Evolutionary conservation across 1,284 basidiomycete genomes (phyloP), one percentile per base, ranked within the genome.

Genomic region (Schizopora paradoxa): DNA sequence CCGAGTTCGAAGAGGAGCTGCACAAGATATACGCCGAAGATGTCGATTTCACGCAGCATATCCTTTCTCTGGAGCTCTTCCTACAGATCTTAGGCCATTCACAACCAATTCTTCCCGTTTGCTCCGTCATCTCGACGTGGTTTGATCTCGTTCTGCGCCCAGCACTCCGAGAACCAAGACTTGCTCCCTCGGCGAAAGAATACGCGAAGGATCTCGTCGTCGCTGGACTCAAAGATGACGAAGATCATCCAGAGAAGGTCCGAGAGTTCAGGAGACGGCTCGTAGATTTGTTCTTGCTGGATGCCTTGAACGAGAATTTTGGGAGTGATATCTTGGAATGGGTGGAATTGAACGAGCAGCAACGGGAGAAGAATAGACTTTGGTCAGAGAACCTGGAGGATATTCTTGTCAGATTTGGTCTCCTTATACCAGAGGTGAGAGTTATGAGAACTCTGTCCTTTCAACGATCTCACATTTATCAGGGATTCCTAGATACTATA

Each of bases 321-420:
- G 77, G 76, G 1, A 72, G 77, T 36, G 86, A 88, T 59, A 71
- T 82, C 19, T 58, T 89, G 21, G 86, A 88, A 55, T 83, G 81
- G 76, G 77, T 79, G 6, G 74, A 72, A 34, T 63, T 86, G 44
- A 75, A 79, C 54, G 68, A 73, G 52, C 70, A 72, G 16, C 74
- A 86, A 54, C 71, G 79, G 45, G 74, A 76, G 43, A 73, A 68
- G 56, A 71, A 73, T 54, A 67, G 70, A 18, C 66, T 73, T 28
- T 90, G 86, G 86, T 89, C 87, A 62, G 61, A 66, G 25, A 90
- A 86, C 58, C 65, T 90, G 46, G 83, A 88, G 59, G 80, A 85
- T 52, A 72, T 85, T 19, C 66, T 89, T 27, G 68, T 87, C 26
- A 72, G 66, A 45, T 80, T 77, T 58, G 85, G 80, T 34, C 59